Percentiles rank a stretch among this genome's conserved stretches.
phyloP scores from a whole-genome alignment of 2,329 filamentous ascomycete genomes.

The Lojkania enalia region DNA sequence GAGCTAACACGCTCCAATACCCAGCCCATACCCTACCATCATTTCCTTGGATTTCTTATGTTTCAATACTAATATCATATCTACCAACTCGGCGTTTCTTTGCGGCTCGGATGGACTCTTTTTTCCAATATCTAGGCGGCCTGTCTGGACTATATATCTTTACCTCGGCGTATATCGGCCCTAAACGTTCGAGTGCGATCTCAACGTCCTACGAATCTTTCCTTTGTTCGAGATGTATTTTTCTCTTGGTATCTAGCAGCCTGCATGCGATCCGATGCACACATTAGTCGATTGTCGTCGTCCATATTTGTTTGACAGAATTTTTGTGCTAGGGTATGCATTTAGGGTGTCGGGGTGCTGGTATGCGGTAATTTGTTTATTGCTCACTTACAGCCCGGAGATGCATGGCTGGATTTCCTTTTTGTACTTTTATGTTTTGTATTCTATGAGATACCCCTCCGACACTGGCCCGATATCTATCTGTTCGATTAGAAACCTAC shows the following conservation, averaged over 20 bases:
- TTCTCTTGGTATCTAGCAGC: too few species aligned
- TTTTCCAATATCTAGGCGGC: too few species aligned
- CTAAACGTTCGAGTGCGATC: conserved; percentile 38
- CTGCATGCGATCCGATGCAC: too few species aligned
- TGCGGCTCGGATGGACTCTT: too few species aligned
- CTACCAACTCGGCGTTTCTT: too few species aligned
- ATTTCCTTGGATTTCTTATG: conserved; percentile 9
- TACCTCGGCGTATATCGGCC: conserved; percentile 29
- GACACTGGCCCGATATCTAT: too few species aligned
- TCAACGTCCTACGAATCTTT: conserved; percentile 37
- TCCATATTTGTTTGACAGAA: not conserved
- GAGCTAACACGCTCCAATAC: not conserved
- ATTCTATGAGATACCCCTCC: not conserved
- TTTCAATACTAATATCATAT: too few species aligned
- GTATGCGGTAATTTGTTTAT: not conserved
- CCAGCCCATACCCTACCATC: not conserved
- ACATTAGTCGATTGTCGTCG: too few species aligned
- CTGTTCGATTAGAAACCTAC: too few species aligned
- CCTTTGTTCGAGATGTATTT: conserved; percentile 25
- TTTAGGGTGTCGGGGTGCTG: not conserved
- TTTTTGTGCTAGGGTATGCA: too few species aligned
- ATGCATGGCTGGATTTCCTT: not conserved
- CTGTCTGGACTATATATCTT: conserved; percentile 13
- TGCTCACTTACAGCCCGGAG: not conserved
- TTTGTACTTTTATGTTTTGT: not conserved